Percentiles rank a stretch among this genome's conserved stretches.
These are phyloP conservation scores for Dillenia turbinata DNA, from an alignment of 164 flowering plant species.

Conservation along the genomic window DNA sequence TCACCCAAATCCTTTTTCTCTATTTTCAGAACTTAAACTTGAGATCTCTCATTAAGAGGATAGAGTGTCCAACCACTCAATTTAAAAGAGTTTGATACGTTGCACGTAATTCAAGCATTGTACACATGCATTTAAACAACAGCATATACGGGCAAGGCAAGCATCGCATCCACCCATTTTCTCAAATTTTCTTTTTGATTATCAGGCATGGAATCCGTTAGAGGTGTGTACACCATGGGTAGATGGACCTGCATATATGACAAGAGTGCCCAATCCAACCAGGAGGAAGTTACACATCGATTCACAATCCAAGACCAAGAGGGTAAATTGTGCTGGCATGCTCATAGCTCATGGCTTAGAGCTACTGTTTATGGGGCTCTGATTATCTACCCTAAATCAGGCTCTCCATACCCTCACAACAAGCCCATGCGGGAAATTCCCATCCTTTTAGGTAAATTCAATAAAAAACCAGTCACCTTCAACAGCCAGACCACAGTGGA, in stretches of 20 bases:
- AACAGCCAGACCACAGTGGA: too few species aligned
- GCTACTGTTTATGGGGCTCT: conserved; percentile 94
- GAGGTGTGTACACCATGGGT: conserved; percentile 88
- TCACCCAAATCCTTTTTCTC: too few species aligned
- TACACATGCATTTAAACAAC: too few species aligned
- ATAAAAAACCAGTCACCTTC: too few species aligned
- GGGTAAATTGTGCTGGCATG: conserved; percentile 99
- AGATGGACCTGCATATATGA: conserved; percentile 81
- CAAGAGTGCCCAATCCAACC: conserved; percentile 90
- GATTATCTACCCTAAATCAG: conserved; percentile 56
- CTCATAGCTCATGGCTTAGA: conserved; percentile 86
- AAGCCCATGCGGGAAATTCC: conserved; percentile 61
- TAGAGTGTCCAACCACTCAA: too few species aligned
- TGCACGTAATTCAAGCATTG: conserved; percentile 10
- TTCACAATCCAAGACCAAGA: conserved; percentile 81
- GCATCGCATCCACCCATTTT: too few species aligned
- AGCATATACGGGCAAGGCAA: too few species aligned
- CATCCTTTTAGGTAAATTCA: conserved; percentile 63
- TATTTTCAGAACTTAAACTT: too few species aligned
- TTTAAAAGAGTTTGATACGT: too few species aligned
- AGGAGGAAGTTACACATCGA: conserved; percentile 69
- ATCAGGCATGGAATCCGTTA: conserved; percentile 82
- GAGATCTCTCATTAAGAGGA: too few species aligned
- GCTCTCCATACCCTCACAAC: conserved; percentile 59
- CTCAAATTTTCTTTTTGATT: neutral